Conservation (phyloP, 768 basidiomycete species). For the Trametes meyenii region DNA sequence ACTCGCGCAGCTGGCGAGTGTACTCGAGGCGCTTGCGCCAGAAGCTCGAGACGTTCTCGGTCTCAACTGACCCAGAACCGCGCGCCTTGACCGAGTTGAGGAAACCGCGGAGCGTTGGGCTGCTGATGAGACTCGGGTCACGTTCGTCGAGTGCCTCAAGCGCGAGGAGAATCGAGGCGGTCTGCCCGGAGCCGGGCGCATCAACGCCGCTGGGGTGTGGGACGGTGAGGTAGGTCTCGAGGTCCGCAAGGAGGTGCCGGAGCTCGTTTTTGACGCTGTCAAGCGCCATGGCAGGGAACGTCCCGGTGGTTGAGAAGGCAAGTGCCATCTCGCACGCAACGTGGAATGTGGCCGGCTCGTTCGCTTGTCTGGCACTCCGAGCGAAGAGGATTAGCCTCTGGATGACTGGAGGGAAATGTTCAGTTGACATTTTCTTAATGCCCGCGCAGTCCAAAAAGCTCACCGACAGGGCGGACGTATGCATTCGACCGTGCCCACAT, state of each 20-base stretch:
- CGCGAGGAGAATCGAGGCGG: slow-evolving; percentile 10
- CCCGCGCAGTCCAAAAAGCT: background rate
- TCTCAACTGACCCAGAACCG: background rate
- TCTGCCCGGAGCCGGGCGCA: slow-evolving; percentile 3
- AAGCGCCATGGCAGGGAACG: background rate
- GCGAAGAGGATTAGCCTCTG: slow-evolving; percentile 5
- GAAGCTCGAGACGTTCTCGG: background rate
- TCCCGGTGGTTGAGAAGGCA: slow-evolving; percentile 3
- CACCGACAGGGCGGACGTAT: background rate
- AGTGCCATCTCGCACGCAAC: slow-evolving; percentile 13
- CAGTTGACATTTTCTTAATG: no score
- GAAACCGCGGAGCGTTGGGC: background rate
- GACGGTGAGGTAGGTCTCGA: slow-evolving; percentile 3
- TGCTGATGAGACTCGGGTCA: slow-evolving; percentile 3
- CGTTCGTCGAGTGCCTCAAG: slow-evolving; percentile 4
- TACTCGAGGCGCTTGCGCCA: slow-evolving; percentile 2
- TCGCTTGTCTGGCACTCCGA: background rate
- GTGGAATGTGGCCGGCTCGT: slow-evolving; percentile 2
- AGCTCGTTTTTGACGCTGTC: slow-evolving; percentile 3
- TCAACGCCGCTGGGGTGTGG: background rate
- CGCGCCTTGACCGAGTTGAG: background rate
- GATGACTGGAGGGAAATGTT: background rate
- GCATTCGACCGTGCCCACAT: slow-evolving; percentile 11
- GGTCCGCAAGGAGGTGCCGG: slow-evolving; percentile 1
- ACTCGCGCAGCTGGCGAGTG: slow-evolving; percentile 9